A percentile compares a stretch with the other conserved stretches of the same genome.
These are phyloP conservation scores for Canariomyces notabilis DNA, from an alignment of 2,329 filamentous ascomycete genomes.

Conservation along the genomic window DNA sequence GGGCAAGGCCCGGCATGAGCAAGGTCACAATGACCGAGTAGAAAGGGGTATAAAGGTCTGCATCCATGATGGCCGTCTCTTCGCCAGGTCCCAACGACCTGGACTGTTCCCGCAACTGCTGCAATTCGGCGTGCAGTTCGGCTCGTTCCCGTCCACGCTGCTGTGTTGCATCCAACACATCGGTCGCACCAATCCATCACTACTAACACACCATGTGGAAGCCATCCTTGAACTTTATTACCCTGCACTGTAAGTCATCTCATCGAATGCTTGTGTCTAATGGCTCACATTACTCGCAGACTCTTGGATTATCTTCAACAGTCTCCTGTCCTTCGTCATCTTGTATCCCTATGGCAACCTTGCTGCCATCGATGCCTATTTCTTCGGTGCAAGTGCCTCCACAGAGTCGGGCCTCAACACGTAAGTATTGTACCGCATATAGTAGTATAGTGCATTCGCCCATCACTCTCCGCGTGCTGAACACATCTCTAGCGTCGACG, in stretches of 20 bases:
- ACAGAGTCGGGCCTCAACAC: slow-evolving; percentile 49
- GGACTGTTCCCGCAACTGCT: no score
- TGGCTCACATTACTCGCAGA: not conserved
- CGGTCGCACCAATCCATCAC: no score
- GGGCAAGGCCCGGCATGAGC: no score
- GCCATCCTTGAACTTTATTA: slow-evolving; percentile 1
- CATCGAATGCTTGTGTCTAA: not conserved
- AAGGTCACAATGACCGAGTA: no score
- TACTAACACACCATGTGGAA: no score
- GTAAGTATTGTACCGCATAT: slow-evolving; percentile 31
- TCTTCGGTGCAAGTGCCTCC: slow-evolving; percentile 39
- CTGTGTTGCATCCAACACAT: no score
- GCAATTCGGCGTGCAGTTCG: no score
- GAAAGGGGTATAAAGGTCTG: no score
- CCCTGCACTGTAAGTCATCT: not conserved
- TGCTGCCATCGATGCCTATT: slow-evolving; percentile 6
- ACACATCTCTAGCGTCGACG: slow-evolving; percentile 37
- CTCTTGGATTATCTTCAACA: slow-evolving; percentile 1
- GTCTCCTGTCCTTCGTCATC: slow-evolving; percentile 1
- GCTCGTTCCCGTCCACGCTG: no score
- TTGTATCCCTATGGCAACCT: slow-evolving; percentile 10
- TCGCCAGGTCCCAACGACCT: no score
- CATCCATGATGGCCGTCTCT: no score
- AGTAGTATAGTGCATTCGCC: no score
- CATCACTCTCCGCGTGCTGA: not conserved